phyloP scores from a whole-genome alignment of 2,329 filamentous ascomycete species.

The Grosmannia huntii region DNA sequence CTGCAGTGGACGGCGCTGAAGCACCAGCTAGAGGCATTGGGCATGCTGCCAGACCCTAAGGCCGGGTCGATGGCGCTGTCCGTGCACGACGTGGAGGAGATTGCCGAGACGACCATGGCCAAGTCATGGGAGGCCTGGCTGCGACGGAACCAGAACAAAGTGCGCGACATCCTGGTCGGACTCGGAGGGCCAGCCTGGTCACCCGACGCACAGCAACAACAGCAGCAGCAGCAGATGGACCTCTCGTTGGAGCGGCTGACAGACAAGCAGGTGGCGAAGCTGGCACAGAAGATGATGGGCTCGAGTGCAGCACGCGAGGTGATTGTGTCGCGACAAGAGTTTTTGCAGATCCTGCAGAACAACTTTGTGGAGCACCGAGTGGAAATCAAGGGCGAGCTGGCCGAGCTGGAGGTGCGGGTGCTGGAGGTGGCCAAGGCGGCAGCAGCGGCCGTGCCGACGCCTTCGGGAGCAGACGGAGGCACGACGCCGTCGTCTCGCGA shows the following conservation, averaged over 20 bases:
- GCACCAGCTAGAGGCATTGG: conserved; percentile 22
- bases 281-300: conserved; percentile 24
- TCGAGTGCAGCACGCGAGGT: conserved; percentile 20
- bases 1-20: conserved; percentile 34
- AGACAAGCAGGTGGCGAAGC: conserved; percentile 22
- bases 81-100: conserved; percentile 15
- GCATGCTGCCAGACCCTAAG: conserved; percentile 12
- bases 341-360: conserved; percentile 29
- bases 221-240: neutral
- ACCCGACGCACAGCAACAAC: neutral
- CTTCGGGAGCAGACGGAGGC: neutral
- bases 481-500: neutral
- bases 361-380: conserved; percentile 24
- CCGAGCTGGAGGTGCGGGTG: conserved; percentile 20
- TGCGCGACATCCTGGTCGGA: conserved; percentile 17
- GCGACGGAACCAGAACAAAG: conserved; percentile 32
- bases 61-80: conserved; percentile 16
- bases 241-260: conserved; percentile 17
- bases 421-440: conserved; percentile 9
- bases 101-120: conserved; percentile 21
- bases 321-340: conserved; percentile 35
- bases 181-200: neutral
- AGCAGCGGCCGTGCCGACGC: neutral
- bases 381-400: conserved; percentile 28
- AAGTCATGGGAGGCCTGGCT: conserved; percentile 40